Base-by-base conservation (phyloP, 2,329 filamentous ascomycete genomes). In the Fonsecaea nubica region DNA sequence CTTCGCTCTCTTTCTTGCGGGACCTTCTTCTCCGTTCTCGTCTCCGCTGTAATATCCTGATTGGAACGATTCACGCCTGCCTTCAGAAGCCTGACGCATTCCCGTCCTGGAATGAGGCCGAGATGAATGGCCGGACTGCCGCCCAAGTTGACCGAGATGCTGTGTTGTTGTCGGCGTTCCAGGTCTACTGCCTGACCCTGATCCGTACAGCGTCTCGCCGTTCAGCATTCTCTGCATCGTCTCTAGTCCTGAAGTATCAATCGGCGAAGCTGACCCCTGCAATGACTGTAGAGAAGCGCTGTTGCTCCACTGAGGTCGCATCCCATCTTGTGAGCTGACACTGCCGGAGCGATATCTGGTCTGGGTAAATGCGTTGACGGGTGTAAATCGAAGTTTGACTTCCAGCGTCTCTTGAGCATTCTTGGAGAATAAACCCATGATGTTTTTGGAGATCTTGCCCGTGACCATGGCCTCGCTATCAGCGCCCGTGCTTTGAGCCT, bases 331-430 rank as follows among this genome's bases (percentile, higher is more conserved):
- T 52, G 68, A 71, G 63, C 69, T 68, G 32, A 73, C 62, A 56
- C 71, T 73, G 33, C 71, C 71, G 45, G 71, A 73, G 48, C 71
- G 68, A 30, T 66, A 58, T 62, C 70, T 64, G 25, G 57, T 36
- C 40, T 60, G 62, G n/a, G 64, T 48, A 42, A 67, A 68, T 5
- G 69, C 68, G 36, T 89, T 85, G 40, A 97, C 89, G 15, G 90
- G 90, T 1, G 93, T 90, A 64, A 99, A 84, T 75, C 92, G 93
- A 68, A 99, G 84, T 77, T 91, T 96, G 71, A 99, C 94, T 80
- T 99, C 95, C 66, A 99, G 81, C 0, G 92, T 98, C 79, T 98
- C 93, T 72, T 90, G 90, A 66, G 80, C 79, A 36, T 92, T 92
- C 74, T 91, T 92, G 45, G 89, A 89, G 76, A 98, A 96, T 30